A percentile compares a stretch with the other conserved stretches of the same genome.
phyloP scores from a whole-genome alignment of 306 rosid species.

The Medicago ruthenica region DNA sequence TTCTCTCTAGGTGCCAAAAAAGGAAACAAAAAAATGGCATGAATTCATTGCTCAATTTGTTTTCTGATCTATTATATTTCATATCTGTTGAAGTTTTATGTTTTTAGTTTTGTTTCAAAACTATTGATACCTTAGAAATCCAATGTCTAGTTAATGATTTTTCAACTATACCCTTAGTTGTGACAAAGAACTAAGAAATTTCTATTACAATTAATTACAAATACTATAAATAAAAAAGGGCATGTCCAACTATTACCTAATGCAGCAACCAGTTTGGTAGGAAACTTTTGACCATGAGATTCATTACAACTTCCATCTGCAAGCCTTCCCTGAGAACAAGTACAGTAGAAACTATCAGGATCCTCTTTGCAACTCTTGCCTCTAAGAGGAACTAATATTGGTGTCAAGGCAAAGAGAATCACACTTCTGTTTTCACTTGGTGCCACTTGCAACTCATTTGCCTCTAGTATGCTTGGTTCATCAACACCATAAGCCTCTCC shows the following conservation, averaged over 20 bases:
- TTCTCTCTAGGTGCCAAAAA: not conserved
- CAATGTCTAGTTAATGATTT: not conserved
- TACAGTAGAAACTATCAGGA: conserved; percentile 50
- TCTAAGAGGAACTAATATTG: conserved; percentile 54
- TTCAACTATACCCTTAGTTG: not conserved
- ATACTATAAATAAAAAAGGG: not conserved
- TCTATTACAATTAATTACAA: not conserved
- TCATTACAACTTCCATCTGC: conserved; percentile 36
- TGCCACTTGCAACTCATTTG: conserved; percentile 46
- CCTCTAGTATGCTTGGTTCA: conserved; percentile 46
- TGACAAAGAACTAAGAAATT: not conserved
- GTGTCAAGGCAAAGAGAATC: conserved; percentile 23
- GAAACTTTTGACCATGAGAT: conserved; percentile 25
- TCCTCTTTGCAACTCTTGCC: conserved; percentile 48
- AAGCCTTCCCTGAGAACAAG: conserved; percentile 36
- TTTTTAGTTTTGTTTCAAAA: not conserved
- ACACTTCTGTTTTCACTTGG: conserved; percentile 6
- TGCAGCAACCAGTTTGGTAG: conserved; percentile 45
- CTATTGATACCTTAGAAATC: not conserved
- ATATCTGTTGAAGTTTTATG: no score
- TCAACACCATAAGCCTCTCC: conserved; percentile 49
- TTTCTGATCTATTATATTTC: no score
- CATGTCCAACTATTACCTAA: conserved; percentile 40
- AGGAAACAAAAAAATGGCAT: not conserved
- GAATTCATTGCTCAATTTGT: no score